phyloP scores from a whole-genome alignment of 371 early-diverging fungal genomes.

The Rhizopus sp. region DNA sequence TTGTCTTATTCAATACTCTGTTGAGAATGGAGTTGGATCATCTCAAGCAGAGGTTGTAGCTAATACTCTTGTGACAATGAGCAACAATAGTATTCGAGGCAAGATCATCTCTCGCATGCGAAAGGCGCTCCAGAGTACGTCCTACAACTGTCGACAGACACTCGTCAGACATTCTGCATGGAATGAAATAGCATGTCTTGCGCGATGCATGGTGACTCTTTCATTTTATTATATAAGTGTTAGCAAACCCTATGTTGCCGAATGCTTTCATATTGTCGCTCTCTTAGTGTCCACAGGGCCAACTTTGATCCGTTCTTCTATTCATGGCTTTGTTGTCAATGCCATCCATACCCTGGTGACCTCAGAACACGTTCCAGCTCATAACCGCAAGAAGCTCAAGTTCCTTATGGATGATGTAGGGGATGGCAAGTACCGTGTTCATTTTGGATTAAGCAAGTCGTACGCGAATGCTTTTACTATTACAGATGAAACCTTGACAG shows the following conservation, averaged over 20 bases:
- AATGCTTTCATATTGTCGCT: conserved; percentile 79
- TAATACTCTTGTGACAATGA: conserved; percentile 79
- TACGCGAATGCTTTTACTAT: conserved; percentile 69
- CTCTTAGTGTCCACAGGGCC: conserved; percentile 81
- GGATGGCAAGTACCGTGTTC: conserved; percentile 71
- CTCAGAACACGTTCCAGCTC: conserved; percentile 52
- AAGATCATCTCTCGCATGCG: conserved; percentile 76
- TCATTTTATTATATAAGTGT: conserved; percentile 78
- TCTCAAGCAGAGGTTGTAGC: conserved; percentile 77
- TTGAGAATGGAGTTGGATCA: conserved; percentile 79
- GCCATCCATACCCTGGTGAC: conserved; percentile 82
- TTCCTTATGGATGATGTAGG: conserved; percentile 67
- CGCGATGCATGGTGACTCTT: conserved; percentile 80
- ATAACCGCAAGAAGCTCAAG: conserved; percentile 56
- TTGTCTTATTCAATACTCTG: conserved; percentile 70
- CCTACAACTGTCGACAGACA: conserved; percentile 56
- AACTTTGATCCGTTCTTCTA: conserved; percentile 76
- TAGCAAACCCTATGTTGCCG: conserved; percentile 77
- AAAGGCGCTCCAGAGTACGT: conserved; percentile 68
- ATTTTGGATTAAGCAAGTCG: conserved; percentile 75
- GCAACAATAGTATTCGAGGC: conserved; percentile 71
- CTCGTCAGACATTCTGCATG: conserved; percentile 79
- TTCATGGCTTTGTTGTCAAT: conserved; percentile 88
- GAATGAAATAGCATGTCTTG: conserved; percentile 82
- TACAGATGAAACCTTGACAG: conserved; percentile 59